Evolutionary conservation across 305 asterid species (phyloP).

Genomic region (Solanum hybrid): DNA sequence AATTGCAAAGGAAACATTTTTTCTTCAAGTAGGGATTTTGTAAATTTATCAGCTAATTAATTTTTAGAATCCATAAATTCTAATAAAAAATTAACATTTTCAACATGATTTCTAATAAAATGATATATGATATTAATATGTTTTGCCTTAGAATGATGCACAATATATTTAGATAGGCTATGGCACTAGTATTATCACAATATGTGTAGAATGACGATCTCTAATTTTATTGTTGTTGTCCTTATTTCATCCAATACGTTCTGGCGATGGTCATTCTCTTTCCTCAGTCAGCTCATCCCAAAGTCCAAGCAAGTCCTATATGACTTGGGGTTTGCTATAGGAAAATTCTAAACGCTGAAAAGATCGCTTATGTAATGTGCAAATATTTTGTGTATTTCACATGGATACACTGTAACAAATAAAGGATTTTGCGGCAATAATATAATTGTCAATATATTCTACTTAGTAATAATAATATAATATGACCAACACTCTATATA

Average conservation of each 20-base stretch:
- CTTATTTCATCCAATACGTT: not conserved
- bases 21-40: not conserved
- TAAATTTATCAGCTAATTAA: not conserved
- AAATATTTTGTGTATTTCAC: no score
- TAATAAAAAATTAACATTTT: no score
- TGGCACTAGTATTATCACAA: not conserved
- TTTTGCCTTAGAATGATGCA: not conserved
- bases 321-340: not conserved
- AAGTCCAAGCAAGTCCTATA: not conserved
- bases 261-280: not conserved
- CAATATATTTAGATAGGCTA: not conserved
- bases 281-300: not conserved
- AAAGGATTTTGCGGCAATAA: no score
- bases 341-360: not conserved
- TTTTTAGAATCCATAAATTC: not conserved
- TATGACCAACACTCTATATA: not conserved
- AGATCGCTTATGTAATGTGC: not conserved
- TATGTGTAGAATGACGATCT: not conserved
- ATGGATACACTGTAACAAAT: not conserved
- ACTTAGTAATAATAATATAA: no score
- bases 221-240: not conserved
- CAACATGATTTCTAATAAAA: not conserved
- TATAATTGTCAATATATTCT: no score
- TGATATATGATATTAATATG: not conserved
- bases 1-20: not conserved